phyloP scores from a whole-genome alignment of 2,329 filamentous ascomycete genomes.

The Epichloe brachyelytri region DNA sequence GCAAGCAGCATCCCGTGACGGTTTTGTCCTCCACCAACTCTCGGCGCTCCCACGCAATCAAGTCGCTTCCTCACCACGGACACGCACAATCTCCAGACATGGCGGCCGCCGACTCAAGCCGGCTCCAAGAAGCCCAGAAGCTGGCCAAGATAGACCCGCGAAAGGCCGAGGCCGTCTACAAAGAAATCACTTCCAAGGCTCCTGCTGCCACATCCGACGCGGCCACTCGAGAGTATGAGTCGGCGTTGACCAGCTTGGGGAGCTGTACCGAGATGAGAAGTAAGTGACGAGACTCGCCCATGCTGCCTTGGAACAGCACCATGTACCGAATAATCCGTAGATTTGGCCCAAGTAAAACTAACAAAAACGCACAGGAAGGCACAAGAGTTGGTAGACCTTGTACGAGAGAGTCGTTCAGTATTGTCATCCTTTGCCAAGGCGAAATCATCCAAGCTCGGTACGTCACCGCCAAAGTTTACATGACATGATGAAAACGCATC shows the following conservation, averaged over 20 bases:
- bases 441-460: constrained; percentile 96
- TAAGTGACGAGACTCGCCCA: constrained; percentile 27
- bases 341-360: background rate
- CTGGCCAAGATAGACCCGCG: constrained; percentile 65
- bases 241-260: constrained; percentile 72
- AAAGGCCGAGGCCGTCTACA: constrained; percentile 79
- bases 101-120: constrained; percentile 45
- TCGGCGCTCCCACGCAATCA: background rate
- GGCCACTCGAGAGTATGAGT: constrained; percentile 83
- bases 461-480: constrained; percentile 15
- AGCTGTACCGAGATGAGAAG: constrained; percentile 85
- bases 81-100: constrained; percentile 21
- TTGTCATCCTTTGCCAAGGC: constrained; percentile 96
- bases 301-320: no score
- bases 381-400: constrained; percentile 75
- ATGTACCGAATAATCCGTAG: background rate
- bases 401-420: constrained; percentile 79
- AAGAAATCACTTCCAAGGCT: constrained; percentile 75
- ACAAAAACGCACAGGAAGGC: constrained; percentile 43
- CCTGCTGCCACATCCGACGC: constrained; percentile 73
- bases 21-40: background rate
- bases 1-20: background rate
- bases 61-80: background rate
- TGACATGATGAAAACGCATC: background rate
- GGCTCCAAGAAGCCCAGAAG: constrained; percentile 82